Evolutionary conservation across 345 rosid genomes (phyloP), one percentile per base, ranked within the genome.

Genomic region (Noccaea caerulescens): DNA sequence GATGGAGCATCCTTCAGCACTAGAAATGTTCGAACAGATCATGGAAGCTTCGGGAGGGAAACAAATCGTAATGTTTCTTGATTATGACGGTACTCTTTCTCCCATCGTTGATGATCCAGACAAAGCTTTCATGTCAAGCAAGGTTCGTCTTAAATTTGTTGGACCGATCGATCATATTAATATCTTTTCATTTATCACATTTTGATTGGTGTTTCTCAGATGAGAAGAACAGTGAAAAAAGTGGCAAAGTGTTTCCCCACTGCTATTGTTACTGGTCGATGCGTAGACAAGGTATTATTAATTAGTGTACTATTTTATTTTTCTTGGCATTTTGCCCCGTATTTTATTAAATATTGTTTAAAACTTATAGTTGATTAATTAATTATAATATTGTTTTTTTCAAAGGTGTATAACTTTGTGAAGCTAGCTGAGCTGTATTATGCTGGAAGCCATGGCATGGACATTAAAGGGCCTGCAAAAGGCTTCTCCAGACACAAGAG

Each of bases 381-480:
- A 25, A 25, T 38, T 3, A 3, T 10, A 12, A 10, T 10, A 5
- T 8, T 39, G 23, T 8, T 32, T n/a, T 53, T 13, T 36, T 32
- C 56, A 44, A 63, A 93, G 98, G 96, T 94, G 12, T 89, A 86
- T 71, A 84, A 84, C 10, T 91, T 94, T 77, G 99, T 94, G 52
- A 84, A 82, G 67, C 32, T 94, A 70, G 84, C 90, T 10, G 99
- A 84, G 78, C 81, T 91, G 66, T 94, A 94, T 82, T 94, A 94
- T 55, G 98, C 99, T 3, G 99, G 99, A n/a, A 94, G 99, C 80
- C 99, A 94, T 78, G 99, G 99, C 43, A 94, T 94, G 99, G 99
- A 94, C 96, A 94, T 94, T 44, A 88, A 79, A 80, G 98, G 97
- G 10, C 99, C 99, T 51, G 76, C 84, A 8, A 84, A 84, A 76